These are phyloP conservation scores for Tylopilus rubrobrunneus DNA, from an alignment of 768 basidiomycete species.

Conservation along the genomic window DNA sequence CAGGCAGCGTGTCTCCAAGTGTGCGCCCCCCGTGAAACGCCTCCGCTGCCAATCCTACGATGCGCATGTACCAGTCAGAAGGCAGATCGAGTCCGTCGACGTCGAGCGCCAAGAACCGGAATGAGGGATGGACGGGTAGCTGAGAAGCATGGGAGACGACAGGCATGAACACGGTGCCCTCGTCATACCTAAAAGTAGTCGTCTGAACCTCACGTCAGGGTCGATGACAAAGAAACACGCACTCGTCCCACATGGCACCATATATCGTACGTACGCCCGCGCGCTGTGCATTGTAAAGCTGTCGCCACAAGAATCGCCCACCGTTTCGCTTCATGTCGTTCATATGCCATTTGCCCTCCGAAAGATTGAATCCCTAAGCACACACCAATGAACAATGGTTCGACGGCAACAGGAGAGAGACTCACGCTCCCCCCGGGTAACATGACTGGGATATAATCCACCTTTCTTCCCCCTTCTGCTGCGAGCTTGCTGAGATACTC, in stretches of 20 bases:
- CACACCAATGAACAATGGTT: background rate
- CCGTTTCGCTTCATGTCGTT: conserved; percentile 72
- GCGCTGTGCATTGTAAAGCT: conserved; percentile 64
- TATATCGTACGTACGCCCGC: conserved; percentile 66
- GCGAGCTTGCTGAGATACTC: conserved; percentile 52
- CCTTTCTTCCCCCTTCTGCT: conserved; percentile 43
- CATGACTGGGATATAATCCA: conserved; percentile 83
- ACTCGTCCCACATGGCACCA: conserved; percentile 89
- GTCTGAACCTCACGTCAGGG: background rate
- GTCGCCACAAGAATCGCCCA: conserved; percentile 76
- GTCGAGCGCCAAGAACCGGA: conserved; percentile 67
- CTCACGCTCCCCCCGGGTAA: conserved; percentile 79
- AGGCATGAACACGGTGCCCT: conserved; percentile 82
- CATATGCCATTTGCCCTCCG: conserved; percentile 65
- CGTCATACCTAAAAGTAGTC: conserved; percentile 57
- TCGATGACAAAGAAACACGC: conserved; percentile 12
- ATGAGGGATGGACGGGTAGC: conserved; percentile 58
- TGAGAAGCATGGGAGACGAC: conserved; percentile 53
- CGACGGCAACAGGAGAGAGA: conserved; percentile 6
- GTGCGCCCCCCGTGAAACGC: conserved; percentile 60
- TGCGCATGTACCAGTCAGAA: conserved; percentile 84
- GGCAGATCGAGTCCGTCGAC: conserved; percentile 75
- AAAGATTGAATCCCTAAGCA: conserved; percentile 63
- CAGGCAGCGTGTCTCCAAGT: conserved; percentile 60
- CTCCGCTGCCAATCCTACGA: conserved; percentile 70